Conservation (phyloP, 495 filamentous ascomycete species). For the Neurospora terricola region DNA sequence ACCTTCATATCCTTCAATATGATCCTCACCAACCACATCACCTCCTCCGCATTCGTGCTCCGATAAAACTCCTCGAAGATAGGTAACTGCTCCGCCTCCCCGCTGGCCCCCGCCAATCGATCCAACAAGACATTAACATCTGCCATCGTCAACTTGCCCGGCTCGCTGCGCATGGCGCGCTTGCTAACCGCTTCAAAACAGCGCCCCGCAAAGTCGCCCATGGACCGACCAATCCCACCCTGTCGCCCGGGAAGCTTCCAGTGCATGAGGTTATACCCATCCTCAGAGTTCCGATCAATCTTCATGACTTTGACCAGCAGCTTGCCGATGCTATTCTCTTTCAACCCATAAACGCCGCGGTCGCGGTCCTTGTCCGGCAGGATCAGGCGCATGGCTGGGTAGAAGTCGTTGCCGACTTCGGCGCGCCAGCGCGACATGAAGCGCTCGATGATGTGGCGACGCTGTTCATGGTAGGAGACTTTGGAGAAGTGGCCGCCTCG, state of each 20-base stretch:
- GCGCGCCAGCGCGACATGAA: slow-evolving; percentile 85
- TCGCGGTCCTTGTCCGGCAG: slow-evolving; percentile 91
- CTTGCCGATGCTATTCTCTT: slow-evolving; percentile 84
- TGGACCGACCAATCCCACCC: slow-evolving; percentile 62
- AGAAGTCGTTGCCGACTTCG: slow-evolving; percentile 84
- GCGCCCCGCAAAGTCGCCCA: slow-evolving; percentile 84
- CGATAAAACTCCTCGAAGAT: slow-evolving; percentile 79
- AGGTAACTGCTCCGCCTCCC: slow-evolving; percentile 71
- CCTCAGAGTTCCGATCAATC: slow-evolving; percentile 84
- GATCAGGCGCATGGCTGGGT: slow-evolving; percentile 85
- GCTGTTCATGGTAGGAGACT: slow-evolving; percentile 68
- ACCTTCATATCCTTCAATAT: slow-evolving; percentile 96
- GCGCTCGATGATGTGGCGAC: slow-evolving; percentile 75
- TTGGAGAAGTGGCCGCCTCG: slow-evolving; percentile 48
- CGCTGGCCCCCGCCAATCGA: slow-evolving; percentile 58
- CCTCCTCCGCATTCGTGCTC: slow-evolving; percentile 84
- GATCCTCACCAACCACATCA: slow-evolving; percentile 91
- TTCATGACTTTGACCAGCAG: slow-evolving; percentile 84
- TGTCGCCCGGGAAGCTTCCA: slow-evolving; percentile 79
- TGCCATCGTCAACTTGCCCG: slow-evolving; percentile 70
- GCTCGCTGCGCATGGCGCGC: slow-evolving; percentile 61
- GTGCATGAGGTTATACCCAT: slow-evolving; percentile 74
- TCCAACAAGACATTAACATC: slow-evolving; percentile 88
- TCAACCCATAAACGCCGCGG: slow-evolving; percentile 86
- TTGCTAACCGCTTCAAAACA: slow-evolving; percentile 82